Conservation (phyloP, 257 asterid species). For the Lycium ferocissimum region DNA sequence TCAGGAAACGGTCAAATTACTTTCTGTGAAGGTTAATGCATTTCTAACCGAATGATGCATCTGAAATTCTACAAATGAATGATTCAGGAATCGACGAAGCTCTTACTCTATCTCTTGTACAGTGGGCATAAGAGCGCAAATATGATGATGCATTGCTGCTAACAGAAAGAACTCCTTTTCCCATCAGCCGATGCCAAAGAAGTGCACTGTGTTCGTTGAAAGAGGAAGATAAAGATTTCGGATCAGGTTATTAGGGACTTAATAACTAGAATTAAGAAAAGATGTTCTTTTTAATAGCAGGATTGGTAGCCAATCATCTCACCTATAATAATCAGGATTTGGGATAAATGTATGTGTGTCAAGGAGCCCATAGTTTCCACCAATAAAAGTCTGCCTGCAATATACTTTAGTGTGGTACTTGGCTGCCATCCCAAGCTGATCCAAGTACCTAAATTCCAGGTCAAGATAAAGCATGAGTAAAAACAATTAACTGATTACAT, state of each 20-base stretch:
- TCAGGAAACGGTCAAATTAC: background rate
- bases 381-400: constrained; percentile 87
- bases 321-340: constrained; percentile 97
- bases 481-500: background rate
- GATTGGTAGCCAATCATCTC: constrained; percentile 24
- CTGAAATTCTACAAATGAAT: constrained; percentile 16
- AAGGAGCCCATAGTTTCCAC: constrained; percentile 90
- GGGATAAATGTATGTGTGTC: constrained; percentile 72
- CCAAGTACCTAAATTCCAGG: constrained; percentile 69
- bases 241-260: constrained; percentile 28
- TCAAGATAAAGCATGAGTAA: constrained; percentile 12
- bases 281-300: constrained; percentile 75
- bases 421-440: constrained; percentile 99
- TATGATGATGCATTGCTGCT: constrained; percentile 56
- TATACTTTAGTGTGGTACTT: constrained; percentile 72
- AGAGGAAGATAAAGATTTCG: background rate
- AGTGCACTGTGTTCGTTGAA: constrained; percentile 65
- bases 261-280: constrained; percentile 82
- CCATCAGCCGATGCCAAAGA: constrained; percentile 96
- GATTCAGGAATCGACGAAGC: constrained; percentile 2
- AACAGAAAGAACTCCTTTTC: constrained; percentile 75
- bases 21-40: background rate
- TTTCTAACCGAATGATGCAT: background rate
- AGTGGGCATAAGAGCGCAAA: constrained; percentile 86
- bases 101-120: constrained; percentile 77